Conservation (phyloP, 257 asterid species). For the Solanum clarkiae region DNA sequence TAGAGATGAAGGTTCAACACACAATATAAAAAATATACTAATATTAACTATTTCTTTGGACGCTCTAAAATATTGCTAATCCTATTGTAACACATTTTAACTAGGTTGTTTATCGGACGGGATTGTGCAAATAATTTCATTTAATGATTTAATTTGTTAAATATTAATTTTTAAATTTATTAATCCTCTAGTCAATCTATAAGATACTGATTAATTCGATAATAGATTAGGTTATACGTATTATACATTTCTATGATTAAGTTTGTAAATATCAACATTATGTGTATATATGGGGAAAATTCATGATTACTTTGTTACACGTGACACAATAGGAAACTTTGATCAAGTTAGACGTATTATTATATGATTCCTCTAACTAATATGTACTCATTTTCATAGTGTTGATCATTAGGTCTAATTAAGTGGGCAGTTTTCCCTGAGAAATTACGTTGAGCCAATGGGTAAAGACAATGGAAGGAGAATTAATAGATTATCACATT, state of each 20-base stretch:
- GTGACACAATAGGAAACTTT: background rate
- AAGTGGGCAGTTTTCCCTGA: background rate
- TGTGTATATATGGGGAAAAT: background rate
- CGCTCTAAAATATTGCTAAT: background rate
- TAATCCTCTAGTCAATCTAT: too few relatives aligned
- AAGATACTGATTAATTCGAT: too few relatives aligned
- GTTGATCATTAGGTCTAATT: background rate
- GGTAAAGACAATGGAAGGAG: background rate
- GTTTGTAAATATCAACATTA: background rate
- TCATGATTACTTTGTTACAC: background rate
- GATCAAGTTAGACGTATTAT: background rate
- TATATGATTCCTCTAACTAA: background rate
- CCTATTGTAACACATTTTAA: background rate
- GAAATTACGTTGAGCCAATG: background rate
- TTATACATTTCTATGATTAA: background rate
- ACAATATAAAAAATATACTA: background rate
- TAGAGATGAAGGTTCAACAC: background rate
- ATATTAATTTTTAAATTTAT: too few relatives aligned
- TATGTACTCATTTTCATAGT: background rate
- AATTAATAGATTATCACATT: background rate
- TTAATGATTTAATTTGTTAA: too few relatives aligned
- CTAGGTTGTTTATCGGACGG: too few relatives aligned
- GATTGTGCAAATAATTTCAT: too few relatives aligned
- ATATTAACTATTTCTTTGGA: background rate
- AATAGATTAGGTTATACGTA: too few relatives aligned